Evolutionary conservation across 2,329 filamentous ascomycete species (phyloP).

Genomic region (Ceratocystis variospora): DNA sequence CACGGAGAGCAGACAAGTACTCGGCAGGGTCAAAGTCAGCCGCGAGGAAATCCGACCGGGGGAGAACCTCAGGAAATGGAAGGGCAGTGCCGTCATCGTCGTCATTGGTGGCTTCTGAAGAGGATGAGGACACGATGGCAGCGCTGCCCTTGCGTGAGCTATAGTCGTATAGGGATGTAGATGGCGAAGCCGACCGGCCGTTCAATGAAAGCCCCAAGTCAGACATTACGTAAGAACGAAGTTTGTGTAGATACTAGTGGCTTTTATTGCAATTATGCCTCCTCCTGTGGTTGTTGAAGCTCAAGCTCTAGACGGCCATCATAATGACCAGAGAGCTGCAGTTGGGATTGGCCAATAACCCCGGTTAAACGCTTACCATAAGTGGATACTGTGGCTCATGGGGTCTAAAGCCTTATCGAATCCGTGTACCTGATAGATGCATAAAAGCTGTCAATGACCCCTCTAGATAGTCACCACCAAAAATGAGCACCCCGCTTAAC

Average conservation of each 20-base stretch:
- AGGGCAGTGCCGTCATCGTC: conserved; percentile 54
- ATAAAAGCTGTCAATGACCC: neutral
- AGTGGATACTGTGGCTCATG: neutral
- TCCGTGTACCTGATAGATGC: neutral
- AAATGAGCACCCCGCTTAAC: conserved; percentile 11
- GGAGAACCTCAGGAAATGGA: conserved; percentile 76
- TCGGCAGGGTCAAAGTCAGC: conserved; percentile 62
- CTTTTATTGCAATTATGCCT: neutral
- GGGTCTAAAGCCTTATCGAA: conserved; percentile 3
- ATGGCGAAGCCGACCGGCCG: conserved; percentile 11
- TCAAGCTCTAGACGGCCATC: neutral
- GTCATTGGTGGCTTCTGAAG: conserved; percentile 24
- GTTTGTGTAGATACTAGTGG: neutral
- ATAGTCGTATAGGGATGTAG: conserved; percentile 13
- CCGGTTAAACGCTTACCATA: neutral
- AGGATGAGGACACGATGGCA: conserved; percentile 19
- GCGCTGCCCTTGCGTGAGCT: conserved; percentile 13
- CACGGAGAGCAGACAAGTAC: conserved; percentile 64
- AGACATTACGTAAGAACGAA: neutral
- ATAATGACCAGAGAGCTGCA: neutral
- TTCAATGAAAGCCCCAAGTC: neutral
- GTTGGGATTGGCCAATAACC: conserved; percentile 5
- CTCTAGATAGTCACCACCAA: neutral
- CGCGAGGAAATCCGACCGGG: conserved; percentile 67
- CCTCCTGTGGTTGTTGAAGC: neutral